Base-by-base conservation (phyloP, 331 rosid species). In the Spiraea crenata region DNA sequence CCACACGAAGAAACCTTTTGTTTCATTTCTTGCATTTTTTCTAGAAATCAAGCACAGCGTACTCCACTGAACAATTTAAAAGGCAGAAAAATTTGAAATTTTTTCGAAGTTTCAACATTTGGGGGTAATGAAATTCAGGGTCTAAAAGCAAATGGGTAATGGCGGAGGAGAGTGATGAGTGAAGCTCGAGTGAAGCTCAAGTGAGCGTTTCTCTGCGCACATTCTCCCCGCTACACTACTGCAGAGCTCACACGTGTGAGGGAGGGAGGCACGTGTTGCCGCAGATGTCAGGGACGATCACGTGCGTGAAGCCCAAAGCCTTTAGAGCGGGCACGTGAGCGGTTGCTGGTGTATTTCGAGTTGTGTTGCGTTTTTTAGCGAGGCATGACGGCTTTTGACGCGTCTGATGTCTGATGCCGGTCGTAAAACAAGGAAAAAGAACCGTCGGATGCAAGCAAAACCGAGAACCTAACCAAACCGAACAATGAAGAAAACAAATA, bases 11-110 rank as follows among this genome's bases (percentile, higher is more conserved):
- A 80, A 67, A 49, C 71, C 62, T 57, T 42, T 59, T 57, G 55
- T 62, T 74, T 80, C 91, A 86, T 86, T 25, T 45, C 41, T 78
- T 65, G 73, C 69, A 81, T 58, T 78, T 63, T 57, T 66, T 67
- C 11, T 66, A 38, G 41, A 46, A 31, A 52, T 51, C n/a, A 39
- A 72, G 58, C 35, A 14, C 62, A 78, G 69, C 49, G 58, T 39
- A 46, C 64, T 41, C 57, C 17, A 48, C 38, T 49, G 17, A 34
- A 37, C 37, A 63, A 8, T 14, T 31, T 20, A 25, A 48, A 9
- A 52, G 49, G 51, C 17, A 20, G 44, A 20, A 39, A 15, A 57
- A 19, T 11, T 40, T 46, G 45, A 48, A 59, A 6, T 52, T 45
- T 57, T 34, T 25, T 25, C 31, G 31, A 25, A 25, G 31, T 25